Evolutionary conservation across 176 grass and related monocot species (phyloP).

Genomic region (Cenchrus purpureus): DNA sequence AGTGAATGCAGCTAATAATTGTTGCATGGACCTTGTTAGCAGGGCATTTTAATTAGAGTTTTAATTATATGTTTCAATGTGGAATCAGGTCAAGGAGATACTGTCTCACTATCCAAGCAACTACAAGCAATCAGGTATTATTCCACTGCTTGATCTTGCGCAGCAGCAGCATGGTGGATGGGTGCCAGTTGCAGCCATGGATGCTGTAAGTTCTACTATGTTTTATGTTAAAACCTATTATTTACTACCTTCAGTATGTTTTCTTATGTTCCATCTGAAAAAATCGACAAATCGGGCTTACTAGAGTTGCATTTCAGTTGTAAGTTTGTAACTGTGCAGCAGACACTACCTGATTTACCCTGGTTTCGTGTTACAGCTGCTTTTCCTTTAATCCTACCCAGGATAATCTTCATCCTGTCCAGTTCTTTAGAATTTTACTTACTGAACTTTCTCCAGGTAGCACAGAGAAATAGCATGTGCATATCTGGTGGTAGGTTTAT

Average conservation of each 20-base stretch:
- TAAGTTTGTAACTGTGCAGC: not conserved
- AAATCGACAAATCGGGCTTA: not conserved
- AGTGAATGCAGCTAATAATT: not conserved
- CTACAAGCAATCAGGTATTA: slow-evolving; percentile 97
- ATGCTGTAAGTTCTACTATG: slow-evolving; percentile 65
- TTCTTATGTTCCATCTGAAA: not conserved
- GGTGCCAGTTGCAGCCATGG: slow-evolving; percentile 92
- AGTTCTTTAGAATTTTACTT: not conserved
- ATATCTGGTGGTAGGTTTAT: not conserved
- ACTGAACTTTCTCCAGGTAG: not conserved
- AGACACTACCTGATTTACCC: not conserved
- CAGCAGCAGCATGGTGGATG: slow-evolving; percentile 98
- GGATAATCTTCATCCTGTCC: not conserved
- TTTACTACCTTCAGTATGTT: not conserved
- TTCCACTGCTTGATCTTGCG: slow-evolving; percentile 87
- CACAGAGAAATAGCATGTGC: slow-evolving; percentile 2
- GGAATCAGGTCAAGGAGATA: slow-evolving; percentile 70
- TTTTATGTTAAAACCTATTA: not conserved
- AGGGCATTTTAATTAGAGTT: no score
- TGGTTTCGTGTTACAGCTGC: slow-evolving; percentile 1
- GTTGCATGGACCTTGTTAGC: not conserved
- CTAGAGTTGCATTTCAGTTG: not conserved
- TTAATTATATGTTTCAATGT: no score
- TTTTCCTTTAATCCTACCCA: slow-evolving; percentile 13
- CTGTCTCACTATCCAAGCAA: slow-evolving; percentile 92